Evolutionary conservation across 1,284 basidiomycete genomes (phyloP).

Genomic region (Ustanciosporium gigantosporum): DNA sequence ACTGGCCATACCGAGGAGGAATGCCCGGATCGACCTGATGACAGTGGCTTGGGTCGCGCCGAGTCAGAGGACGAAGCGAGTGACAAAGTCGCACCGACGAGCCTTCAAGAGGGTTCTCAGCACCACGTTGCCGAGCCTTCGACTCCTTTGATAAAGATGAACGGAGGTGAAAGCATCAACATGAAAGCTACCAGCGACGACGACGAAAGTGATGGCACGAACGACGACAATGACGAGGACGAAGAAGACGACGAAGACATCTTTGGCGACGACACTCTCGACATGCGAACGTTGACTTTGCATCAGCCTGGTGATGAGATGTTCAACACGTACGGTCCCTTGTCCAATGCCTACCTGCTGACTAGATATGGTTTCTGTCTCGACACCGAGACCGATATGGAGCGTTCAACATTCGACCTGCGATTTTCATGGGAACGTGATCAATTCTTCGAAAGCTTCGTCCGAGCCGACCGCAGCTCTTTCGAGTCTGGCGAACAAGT

Average conservation of each 20-base stretch:
- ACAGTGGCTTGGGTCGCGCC: no score
- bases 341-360: slow-evolving; percentile 47
- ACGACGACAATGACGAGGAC: background rate
- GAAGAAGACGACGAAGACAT: background rate
- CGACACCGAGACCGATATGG: slow-evolving; percentile 47
- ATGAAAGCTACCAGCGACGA: background rate
- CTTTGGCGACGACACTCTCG: slow-evolving; percentile 32
- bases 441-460: slow-evolving; percentile 2
- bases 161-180: slow-evolving; percentile 1
- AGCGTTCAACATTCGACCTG: slow-evolving; percentile 43
- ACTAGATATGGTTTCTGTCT: slow-evolving; percentile 53
- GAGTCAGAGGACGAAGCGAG: no score
- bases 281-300: slow-evolving; percentile 31
- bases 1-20: slow-evolving; percentile 16
- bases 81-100: no score
- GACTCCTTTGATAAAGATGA: background rate
- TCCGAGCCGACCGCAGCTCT: slow-evolving; percentile 1
- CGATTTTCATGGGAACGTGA: slow-evolving; percentile 20
- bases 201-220: background rate
- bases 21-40: background rate
- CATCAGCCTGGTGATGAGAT: slow-evolving; percentile 18
- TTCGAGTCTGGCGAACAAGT: background rate
- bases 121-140: no score
- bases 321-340: slow-evolving; percentile 52
- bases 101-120: no score